phyloP scores from a whole-genome alignment of 2,329 filamentous ascomycete genomes.

The Claviceps humidiphila region DNA sequence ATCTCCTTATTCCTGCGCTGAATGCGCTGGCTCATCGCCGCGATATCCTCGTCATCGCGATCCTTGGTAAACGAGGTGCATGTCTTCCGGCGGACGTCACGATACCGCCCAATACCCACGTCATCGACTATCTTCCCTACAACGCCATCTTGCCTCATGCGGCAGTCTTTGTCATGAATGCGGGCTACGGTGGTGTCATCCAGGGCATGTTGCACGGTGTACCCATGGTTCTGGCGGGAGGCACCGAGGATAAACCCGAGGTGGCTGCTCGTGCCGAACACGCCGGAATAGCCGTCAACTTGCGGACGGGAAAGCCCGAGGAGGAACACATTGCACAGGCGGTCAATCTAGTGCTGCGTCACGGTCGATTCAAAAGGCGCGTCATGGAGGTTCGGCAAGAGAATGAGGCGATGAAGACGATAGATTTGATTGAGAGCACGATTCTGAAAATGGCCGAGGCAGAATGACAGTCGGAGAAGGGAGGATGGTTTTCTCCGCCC shows the following conservation, averaged over 20 bases:
- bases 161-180: slow-evolving; percentile 34
- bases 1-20: slow-evolving; percentile 33
- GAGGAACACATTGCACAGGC: slow-evolving; percentile 15
- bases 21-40: slow-evolving; percentile 25
- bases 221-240: slow-evolving; percentile 32
- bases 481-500: too few relatives aligned
- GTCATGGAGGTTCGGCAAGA: slow-evolving; percentile 18
- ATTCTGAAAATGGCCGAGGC: neutral
- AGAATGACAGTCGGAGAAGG: neutral
- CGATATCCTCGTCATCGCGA: slow-evolving; percentile 23
- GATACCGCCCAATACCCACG: slow-evolving; percentile 27
- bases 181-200: slow-evolving; percentile 33
- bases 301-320: slow-evolving; percentile 22
- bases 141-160: slow-evolving; percentile 30
- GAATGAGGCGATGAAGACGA: slow-evolving; percentile 18
- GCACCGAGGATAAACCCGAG: slow-evolving; percentile 28
- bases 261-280: slow-evolving; percentile 27
- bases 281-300: slow-evolving; percentile 31
- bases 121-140: slow-evolving; percentile 35
- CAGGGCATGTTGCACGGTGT: slow-evolving; percentile 31
- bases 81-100: slow-evolving; percentile 12
- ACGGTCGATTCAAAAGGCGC: slow-evolving; percentile 17
- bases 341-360: slow-evolving; percentile 18
- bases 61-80: slow-evolving; percentile 16
- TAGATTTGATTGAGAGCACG: neutral